Evolutionary conservation across 2,329 filamentous ascomycete genomes (phyloP), one percentile per base, ranked within the genome.

Genomic region (Furcasterigmium furcatum): DNA sequence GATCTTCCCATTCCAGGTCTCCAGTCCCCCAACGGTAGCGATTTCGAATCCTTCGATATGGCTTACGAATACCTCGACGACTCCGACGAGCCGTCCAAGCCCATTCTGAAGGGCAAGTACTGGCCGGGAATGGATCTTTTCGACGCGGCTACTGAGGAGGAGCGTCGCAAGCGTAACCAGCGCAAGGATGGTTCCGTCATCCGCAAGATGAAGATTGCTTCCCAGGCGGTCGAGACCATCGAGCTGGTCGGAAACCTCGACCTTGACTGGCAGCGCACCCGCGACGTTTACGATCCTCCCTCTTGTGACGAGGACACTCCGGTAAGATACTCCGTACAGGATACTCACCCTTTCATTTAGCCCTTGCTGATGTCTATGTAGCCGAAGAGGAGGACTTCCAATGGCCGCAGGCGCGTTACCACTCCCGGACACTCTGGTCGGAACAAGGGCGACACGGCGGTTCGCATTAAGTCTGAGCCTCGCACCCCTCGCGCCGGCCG

Each of bases 111-210:
- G 62, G 87, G 87, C 3, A 70, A 84, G n/a, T 71, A 81, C 39
- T 90, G 84, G 75, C 84, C 85, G 3, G 88, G 88, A 16, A 91
- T 91, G 87, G 79, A 80, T 44, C 75, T 89, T n/a, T 91, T 91
- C 59, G 88, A 92, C 62, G 82, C 88, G 44, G 88, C 88, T 5
- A 87, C 84, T 5, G 77, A 82, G 14, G 80, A 85, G 49, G 85
- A 87, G 74, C 85, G 82, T 55, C 77, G 84, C 38, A 88, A 82
- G 67, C 76, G 88, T 43, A 91, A 91, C 59, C 88, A 92, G 64
- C 82, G 85, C 56, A 92, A 92, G 62, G 80, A 85, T 44, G 75
- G 72, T n/a, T 84, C 81, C 1, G 82, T 89, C n/a, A 68, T 90
- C 19, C 72, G 79, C 45, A 77, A 79, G 47, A 82, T 92, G 64